A percentile compares a stretch with the other conserved stretches of the same genome.
Conservation (phyloP, 1,284 basidiomycete species). For the Jaminaea rosea region DNA sequence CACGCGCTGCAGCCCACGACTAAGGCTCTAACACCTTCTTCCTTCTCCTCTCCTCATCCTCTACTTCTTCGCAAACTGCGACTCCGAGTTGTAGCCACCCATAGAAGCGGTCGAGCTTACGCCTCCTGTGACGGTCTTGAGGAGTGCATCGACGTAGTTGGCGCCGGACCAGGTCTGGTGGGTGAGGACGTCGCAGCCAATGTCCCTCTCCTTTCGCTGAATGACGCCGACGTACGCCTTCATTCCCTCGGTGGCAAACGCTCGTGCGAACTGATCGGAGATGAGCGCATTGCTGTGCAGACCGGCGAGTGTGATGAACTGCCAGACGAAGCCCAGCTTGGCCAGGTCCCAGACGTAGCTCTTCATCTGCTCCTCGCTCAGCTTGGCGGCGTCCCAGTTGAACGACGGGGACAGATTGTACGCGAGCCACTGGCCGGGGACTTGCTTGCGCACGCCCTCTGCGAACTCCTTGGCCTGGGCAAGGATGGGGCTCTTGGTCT, state of each 20-base stretch:
- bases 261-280: slow-evolving; percentile 78
- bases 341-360: slow-evolving; percentile 85
- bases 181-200: slow-evolving; percentile 49
- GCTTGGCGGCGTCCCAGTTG: slow-evolving; percentile 67
- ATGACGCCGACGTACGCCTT: slow-evolving; percentile 57
- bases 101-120: slow-evolving; percentile 82
- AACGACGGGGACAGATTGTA: slow-evolving; percentile 48
- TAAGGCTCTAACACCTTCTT: too few species aligned
- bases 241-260: slow-evolving; percentile 70
- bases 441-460: slow-evolving; percentile 43
- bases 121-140: slow-evolving; percentile 90
- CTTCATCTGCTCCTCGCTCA: slow-evolving; percentile 76
- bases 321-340: slow-evolving; percentile 91
- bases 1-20: too few species aligned
- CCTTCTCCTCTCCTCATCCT: too few species aligned
- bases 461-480: slow-evolving; percentile 89
- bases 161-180: slow-evolving; percentile 76
- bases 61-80: slow-evolving; percentile 58
- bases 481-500: slow-evolving; percentile 94
- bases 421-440: slow-evolving; percentile 44
- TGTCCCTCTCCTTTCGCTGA: slow-evolving; percentile 51
- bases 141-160: slow-evolving; percentile 79
- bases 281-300: slow-evolving; percentile 96
- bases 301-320: slow-evolving; percentile 94
- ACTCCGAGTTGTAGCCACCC: slow-evolving; percentile 86